Evolutionary conservation across 257 asterid genomes (phyloP).

Genomic region (Plectranthus barbatus): DNA sequence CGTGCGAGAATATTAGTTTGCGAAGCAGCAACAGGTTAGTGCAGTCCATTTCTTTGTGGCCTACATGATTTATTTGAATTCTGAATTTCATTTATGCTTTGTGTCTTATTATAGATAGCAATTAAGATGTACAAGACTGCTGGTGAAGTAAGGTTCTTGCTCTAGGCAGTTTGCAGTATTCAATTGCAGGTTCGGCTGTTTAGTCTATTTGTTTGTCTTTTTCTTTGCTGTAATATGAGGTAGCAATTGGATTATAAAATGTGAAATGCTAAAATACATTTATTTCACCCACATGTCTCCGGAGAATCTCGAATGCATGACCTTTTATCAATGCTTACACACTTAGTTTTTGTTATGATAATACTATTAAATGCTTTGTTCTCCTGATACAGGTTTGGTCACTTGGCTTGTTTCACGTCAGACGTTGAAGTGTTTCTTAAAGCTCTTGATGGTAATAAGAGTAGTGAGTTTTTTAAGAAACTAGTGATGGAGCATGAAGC

Average conservation of each 20-base stretch:
- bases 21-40: constrained; percentile 97
- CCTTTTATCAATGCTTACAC: too few relatives aligned
- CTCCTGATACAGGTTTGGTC: constrained; percentile 89
- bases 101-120: constrained; percentile 54
- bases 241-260: too few relatives aligned
- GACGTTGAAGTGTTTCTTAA: constrained; percentile 67
- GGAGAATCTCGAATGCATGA: too few relatives aligned
- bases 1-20: constrained; percentile 85
- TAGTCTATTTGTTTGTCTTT: constrained; percentile 5
- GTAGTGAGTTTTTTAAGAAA: constrained; percentile 48
- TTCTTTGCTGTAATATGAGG: not conserved
- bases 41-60: constrained; percentile 3
- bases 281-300: too few relatives aligned
- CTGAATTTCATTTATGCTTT: not conserved
- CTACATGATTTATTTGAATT: not conserved
- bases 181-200: constrained; percentile 74
- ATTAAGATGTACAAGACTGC: constrained; percentile 87
- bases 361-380: constrained; percentile 10
- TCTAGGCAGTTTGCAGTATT: constrained; percentile 98
- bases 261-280: too few relatives aligned
- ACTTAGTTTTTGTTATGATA: constrained; percentile 9
- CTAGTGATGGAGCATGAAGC: constrained; percentile 40
- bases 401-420: constrained; percentile 77
- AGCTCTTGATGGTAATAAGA: constrained; percentile 44
- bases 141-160: constrained; percentile 87